These are phyloP conservation scores for Litsea cubeba DNA, from an alignment of 164 flowering plant species.

Conservation along the genomic window DNA sequence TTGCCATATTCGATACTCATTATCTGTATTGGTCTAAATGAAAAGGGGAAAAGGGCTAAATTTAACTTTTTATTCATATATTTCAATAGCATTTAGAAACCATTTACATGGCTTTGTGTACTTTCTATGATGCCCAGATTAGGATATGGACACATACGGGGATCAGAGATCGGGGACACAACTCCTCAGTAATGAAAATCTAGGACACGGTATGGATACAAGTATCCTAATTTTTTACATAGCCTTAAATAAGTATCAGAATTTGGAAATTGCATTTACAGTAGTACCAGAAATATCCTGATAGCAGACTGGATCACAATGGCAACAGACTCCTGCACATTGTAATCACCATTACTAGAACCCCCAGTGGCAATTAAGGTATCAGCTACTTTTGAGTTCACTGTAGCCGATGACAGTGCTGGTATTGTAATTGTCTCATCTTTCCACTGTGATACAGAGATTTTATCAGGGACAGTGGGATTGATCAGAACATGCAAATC, in stretches of 20 bases:
- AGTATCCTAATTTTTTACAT: too few relatives aligned
- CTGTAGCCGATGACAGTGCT: slow-evolving; percentile 6
- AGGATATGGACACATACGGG: too few relatives aligned
- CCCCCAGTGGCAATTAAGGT: slow-evolving; percentile 11
- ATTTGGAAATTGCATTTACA: background rate
- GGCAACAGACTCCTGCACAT: slow-evolving; percentile 49
- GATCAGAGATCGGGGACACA: too few relatives aligned
- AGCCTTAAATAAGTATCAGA: slow-evolving; percentile 12
- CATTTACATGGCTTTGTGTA: too few relatives aligned
- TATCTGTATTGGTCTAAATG: background rate
- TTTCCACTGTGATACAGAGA: slow-evolving; percentile 26
- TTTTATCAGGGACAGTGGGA: slow-evolving; percentile 41
- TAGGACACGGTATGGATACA: too few relatives aligned
- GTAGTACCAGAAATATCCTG: slow-evolving; percentile 62
- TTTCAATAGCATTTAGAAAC: too few relatives aligned
- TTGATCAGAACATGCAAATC: slow-evolving; percentile 30
- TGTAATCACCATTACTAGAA: slow-evolving; percentile 19
- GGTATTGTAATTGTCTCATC: slow-evolving; percentile 41
- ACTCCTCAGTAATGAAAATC: too few relatives aligned
- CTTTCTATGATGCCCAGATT: too few relatives aligned
- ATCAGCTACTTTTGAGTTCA: slow-evolving; percentile 28
- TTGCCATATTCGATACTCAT: background rate
- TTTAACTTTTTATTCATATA: too few relatives aligned
- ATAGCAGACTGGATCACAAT: slow-evolving; percentile 65
- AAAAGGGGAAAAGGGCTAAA: background rate